Percentiles rank a stretch among this genome's conserved stretches.
These are phyloP conservation scores for Daldinia sp. DNA, from an alignment of 2,329 filamentous ascomycete genomes.

Conservation along the genomic window DNA sequence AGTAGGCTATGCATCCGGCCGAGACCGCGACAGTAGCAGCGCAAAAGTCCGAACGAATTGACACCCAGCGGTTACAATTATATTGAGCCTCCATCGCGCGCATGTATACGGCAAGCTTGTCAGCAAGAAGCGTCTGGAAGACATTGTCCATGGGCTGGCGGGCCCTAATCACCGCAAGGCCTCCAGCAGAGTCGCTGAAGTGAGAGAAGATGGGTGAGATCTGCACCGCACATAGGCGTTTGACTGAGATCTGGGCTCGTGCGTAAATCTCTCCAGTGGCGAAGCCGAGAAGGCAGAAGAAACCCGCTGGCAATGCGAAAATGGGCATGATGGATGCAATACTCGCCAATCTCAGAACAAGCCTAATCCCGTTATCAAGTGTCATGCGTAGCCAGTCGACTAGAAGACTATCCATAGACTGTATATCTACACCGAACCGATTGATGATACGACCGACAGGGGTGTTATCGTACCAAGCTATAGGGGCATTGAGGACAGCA, in stretches of 20 bases:
- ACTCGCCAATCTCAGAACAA: constrained; percentile 61
- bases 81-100: constrained; percentile 51
- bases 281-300: constrained; percentile 61
- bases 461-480: constrained; percentile 65
- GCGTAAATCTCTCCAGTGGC: constrained; percentile 64
- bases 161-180: constrained; percentile 51
- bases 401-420: constrained; percentile 63
- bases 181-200: constrained; percentile 49
- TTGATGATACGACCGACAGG: constrained; percentile 64
- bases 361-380: constrained; percentile 56
- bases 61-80: constrained; percentile 40
- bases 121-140: constrained; percentile 50
- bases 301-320: constrained; percentile 61
- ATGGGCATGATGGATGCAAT: constrained; percentile 65
- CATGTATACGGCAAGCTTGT: constrained; percentile 48
- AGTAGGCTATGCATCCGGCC: constrained; percentile 27
- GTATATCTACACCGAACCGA: constrained; percentile 65
- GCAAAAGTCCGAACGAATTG: constrained; percentile 34
- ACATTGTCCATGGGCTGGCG: constrained; percentile 44
- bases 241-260: constrained; percentile 53
- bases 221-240: constrained; percentile 47
- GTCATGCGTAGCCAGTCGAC: constrained; percentile 57
- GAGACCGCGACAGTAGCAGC: constrained; percentile 30
- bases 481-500: constrained; percentile 62
- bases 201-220: constrained; percentile 52